Base-by-base conservation (phyloP, 768 basidiomycete species). In the Leccinum aurantiacum region DNA sequence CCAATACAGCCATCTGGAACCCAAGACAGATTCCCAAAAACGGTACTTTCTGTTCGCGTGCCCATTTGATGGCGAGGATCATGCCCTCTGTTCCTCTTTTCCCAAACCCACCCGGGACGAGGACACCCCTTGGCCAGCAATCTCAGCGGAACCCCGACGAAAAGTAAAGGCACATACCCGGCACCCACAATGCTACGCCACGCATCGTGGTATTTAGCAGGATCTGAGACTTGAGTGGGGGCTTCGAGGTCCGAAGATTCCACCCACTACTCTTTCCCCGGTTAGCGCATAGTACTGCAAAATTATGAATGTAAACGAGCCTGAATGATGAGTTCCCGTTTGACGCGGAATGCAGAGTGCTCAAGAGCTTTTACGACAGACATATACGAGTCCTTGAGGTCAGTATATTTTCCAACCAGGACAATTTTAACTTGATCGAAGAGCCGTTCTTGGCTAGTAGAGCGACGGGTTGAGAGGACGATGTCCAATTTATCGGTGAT, bases 331-430 rank as follows among this genome's bases (percentile, higher is more conserved):
- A 99, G 83, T 70, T 91, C 95, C 58, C 92, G 79, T 58, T 87
- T 90, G 57, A 96, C 91, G 47, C 93, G 86, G 78, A 98, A 93
- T 1, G 95, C 93, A 6, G 95, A 95, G 74, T 99, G 96, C 75
- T 99, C 96, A 37, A 99, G 80, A 22, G 97, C 86, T 80, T 99
- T 99, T 69, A 87, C 88, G 58, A 99, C 96, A 29, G 91, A 94
- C 93, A 98, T 98, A 74, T 99, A 99, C 27, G 95, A 97, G 75
- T 99, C 96, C 75, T 94, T 92, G 51, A 98, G 80, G 64, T 93
- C 88, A 13, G 95, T 98, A 79, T 99, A 99, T 77, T 99, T 99
- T 49, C 96, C 96, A 15, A 99, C 95, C 54, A 99, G 80, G 22
- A 89, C 93, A 62, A 99, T 90, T 49, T 84, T 85, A 49, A 97